Percentiles rank a stretch among this genome's conserved stretches.
phyloP scores from a whole-genome alignment of 192 early-diverging fungal genomes.

The Linnemannia hyalina region DNA sequence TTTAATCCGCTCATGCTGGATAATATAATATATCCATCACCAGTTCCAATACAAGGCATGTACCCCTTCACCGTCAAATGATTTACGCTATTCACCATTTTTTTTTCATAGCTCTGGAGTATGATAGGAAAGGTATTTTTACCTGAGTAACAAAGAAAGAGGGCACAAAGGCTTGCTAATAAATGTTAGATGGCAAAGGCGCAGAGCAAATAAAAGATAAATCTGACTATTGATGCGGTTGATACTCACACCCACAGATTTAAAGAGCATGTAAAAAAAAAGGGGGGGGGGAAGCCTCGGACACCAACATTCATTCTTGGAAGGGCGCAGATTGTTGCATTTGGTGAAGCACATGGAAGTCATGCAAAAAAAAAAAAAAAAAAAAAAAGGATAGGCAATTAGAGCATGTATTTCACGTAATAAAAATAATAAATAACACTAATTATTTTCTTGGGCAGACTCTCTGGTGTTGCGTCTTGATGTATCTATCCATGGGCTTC shows the following conservation, averaged over 20 bases:
- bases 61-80: slow-evolving; percentile 2
- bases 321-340: slow-evolving; percentile 6
- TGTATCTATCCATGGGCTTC: too few species aligned
- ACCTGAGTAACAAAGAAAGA: background rate
- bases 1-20: too few species aligned
- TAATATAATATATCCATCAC: too few species aligned
- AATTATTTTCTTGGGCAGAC: slow-evolving; percentile 1
- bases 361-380: slow-evolving; percentile 1
- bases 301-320: slow-evolving; percentile 5
- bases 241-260: background rate
- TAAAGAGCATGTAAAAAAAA: background rate
- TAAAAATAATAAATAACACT: background rate
- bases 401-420: background rate
- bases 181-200: slow-evolving; percentile 5
- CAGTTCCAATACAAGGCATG: too few species aligned
- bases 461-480: too few species aligned
- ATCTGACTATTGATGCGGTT: background rate
- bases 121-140: slow-evolving; percentile 2
- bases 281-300: background rate
- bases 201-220: slow-evolving; percentile 9
- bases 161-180: background rate
- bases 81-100: slow-evolving; percentile 2
- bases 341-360: slow-evolving; percentile 1
- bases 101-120: background rate
- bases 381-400: background rate